Percentiles rank a stretch among this genome's conserved stretches.
Conservation (phyloP, 1,284 basidiomycete genomes). For the Pyrrhoderma noxium region DNA sequence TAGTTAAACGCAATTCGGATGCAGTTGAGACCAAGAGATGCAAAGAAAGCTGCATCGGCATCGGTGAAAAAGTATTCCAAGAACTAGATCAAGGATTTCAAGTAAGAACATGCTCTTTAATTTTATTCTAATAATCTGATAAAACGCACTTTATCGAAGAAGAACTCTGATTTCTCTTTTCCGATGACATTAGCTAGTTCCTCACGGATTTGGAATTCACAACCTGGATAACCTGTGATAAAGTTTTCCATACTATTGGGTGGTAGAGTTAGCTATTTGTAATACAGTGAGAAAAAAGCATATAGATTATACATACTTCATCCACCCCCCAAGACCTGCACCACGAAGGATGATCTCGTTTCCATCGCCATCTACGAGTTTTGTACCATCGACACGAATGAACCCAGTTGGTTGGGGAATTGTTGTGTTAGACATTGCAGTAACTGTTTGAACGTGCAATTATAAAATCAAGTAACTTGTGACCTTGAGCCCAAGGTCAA, state of each 20-base stretch:
- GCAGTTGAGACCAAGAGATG: conserved; percentile 33
- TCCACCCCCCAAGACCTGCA: conserved; percentile 31
- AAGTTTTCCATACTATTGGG: conserved; percentile 28
- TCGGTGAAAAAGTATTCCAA: conserved; percentile 37
- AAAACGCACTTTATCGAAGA: conserved; percentile 34
- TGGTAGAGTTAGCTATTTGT: background rate
- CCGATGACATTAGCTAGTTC: conserved; percentile 34
- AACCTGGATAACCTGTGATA: conserved; percentile 29
- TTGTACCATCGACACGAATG: conserved; percentile 20
- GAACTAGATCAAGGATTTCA: conserved; percentile 23
- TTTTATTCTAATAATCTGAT: too few species aligned
- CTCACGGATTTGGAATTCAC: conserved; percentile 33
- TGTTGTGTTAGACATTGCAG: too few species aligned
- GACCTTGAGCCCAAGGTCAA: too few species aligned
- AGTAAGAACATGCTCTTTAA: background rate
- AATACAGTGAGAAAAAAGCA: background rate
- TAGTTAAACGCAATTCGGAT: conserved; percentile 30
- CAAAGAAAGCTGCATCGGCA: conserved; percentile 33
- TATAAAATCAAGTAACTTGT: too few species aligned
- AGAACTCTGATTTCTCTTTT: conserved; percentile 36
- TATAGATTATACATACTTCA: conserved; percentile 21
- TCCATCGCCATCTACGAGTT: conserved; percentile 28
- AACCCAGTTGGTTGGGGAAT: conserved; percentile 1
- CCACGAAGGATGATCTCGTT: conserved; percentile 28
- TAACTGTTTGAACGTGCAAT: too few species aligned